A percentile compares a stretch with the other conserved stretches of the same genome.
Conservation (phyloP, 78 protist genomes). For the Chrysochromulina parva region DNA sequence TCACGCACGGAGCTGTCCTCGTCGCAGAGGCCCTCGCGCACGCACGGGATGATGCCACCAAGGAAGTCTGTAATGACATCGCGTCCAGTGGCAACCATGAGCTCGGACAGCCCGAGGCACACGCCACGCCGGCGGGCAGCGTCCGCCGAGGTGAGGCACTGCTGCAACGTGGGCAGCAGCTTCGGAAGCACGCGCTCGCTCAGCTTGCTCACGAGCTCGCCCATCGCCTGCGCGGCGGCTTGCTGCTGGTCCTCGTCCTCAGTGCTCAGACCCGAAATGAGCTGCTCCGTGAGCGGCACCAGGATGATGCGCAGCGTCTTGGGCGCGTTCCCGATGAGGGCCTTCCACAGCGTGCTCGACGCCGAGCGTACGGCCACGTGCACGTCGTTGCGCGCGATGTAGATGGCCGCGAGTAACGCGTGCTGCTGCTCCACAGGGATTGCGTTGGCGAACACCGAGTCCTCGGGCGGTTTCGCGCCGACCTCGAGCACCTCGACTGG, state of each 20-base stretch:
- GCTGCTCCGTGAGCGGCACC: conserved; percentile 63
- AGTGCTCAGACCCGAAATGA: conserved; percentile 64
- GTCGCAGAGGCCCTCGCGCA: conserved; percentile 83
- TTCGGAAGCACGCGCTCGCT: conserved; percentile 80
- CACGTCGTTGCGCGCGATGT: conserved; percentile 81
- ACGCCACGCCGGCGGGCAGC: conserved; percentile 74
- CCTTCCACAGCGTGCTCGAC: conserved; percentile 85
- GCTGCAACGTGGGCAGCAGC: conserved; percentile 70
- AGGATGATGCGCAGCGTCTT: conserved; percentile 69
- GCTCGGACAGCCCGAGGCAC: conserved; percentile 84
- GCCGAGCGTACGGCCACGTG: conserved; percentile 50
- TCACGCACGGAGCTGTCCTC: not conserved
- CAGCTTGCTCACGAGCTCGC: conserved; percentile 85
- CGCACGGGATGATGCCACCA: conserved; percentile 60
- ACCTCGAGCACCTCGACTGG: not conserved
- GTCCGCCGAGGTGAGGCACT: conserved; percentile 27
- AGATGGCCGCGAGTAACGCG: conserved; percentile 70
- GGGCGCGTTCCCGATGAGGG: conserved; percentile 7
- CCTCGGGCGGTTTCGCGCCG: not conserved
- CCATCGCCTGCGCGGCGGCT: conserved; percentile 78
- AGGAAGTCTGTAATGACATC: not conserved
- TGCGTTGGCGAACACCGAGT: not conserved
- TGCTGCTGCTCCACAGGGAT: conserved; percentile 70
- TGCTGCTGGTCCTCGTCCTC: conserved; percentile 21
- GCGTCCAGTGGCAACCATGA: conserved; percentile 64